phyloP scores from a whole-genome alignment of 805 yeast species.

The Kodamaea sagamina region DNA sequence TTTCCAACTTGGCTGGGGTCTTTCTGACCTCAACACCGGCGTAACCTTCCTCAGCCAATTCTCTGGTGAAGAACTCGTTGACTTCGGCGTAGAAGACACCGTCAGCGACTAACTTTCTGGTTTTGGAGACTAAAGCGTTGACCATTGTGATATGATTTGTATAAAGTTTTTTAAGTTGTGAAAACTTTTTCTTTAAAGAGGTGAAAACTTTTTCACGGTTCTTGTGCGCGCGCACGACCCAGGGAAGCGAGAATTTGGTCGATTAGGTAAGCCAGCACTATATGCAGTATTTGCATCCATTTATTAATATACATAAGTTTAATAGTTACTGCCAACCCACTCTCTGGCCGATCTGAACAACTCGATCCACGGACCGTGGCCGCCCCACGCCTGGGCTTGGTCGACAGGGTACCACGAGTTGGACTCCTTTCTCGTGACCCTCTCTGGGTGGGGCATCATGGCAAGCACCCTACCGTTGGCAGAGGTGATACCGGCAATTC shows the following conservation, averaged over 20 bases:
- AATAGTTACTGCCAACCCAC: conserved; percentile 68
- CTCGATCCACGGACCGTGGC: conserved; percentile 93
- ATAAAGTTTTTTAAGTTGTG: conserved; percentile 6
- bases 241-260: not conserved
- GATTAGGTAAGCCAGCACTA: not conserved
- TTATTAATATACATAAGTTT: conserved; percentile 2
- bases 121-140: conserved; percentile 74
- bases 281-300: not conserved
- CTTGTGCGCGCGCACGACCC: conserved; percentile 9
- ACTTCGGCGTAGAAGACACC: conserved; percentile 99
- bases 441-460: conserved; percentile 99
- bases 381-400: conserved; percentile 63
- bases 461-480: conserved; percentile 95
- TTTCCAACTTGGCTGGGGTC: conserved; percentile 97
- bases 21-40: conserved; percentile 99
- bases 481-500: conserved; percentile 88
- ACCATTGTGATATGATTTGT: conserved; percentile 23
- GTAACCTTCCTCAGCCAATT: conserved; percentile 99
- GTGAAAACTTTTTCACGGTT: conserved; percentile 10
- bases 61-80: conserved; percentile 99
- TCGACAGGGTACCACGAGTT: conserved; percentile 85
- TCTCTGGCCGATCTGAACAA: conserved; percentile 89
- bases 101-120: conserved; percentile 99
- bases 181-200: conserved; percentile 10
- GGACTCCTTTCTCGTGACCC: conserved; percentile 82